Conservation (phyloP, 140 eudicot species). For the Eryngium alpinum region DNA sequence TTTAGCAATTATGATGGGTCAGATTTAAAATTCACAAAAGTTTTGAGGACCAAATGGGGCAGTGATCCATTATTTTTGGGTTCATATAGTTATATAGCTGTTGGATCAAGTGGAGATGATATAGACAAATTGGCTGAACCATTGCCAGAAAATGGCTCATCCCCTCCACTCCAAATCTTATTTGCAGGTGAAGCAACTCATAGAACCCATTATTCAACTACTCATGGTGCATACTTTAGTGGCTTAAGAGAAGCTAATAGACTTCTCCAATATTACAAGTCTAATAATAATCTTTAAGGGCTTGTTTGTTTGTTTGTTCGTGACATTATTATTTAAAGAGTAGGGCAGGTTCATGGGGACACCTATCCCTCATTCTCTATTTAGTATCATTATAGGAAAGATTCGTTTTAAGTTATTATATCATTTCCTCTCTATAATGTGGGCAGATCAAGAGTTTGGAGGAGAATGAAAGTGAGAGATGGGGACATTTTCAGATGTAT, state of each 20-base stretch:
- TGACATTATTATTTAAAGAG: conserved; percentile 23
- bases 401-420: conserved; percentile 3
- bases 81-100: conserved; percentile 78
- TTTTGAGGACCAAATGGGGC: conserved; percentile 81
- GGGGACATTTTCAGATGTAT: conserved; percentile 49
- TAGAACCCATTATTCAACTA: conserved; percentile 86
- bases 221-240: conserved; percentile 96
- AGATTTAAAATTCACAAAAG: conserved; percentile 38
- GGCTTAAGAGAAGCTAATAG: conserved; percentile 96
- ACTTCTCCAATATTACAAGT: conserved; percentile 74
- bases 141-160: conserved; percentile 39
- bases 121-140: conserved; percentile 76
- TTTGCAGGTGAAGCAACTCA: conserved; percentile 99
- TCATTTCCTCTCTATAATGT: background rate
- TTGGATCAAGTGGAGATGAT: conserved; percentile 82
- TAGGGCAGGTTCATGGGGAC: conserved; percentile 30
- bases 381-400: conserved; percentile 36
- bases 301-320: conserved; percentile 19
- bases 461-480: conserved; percentile 47
- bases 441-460: conserved; percentile 21
- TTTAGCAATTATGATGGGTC: conserved; percentile 3
- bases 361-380: conserved; percentile 22
- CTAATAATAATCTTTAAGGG: conserved; percentile 34
- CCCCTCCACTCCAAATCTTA: conserved; percentile 58
- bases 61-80: conserved; percentile 83